A percentile compares a stretch with the other conserved stretches of the same genome.
Evolutionary conservation across 257 asterid genomes (phyloP).

Genomic region (Craterostigma plantagineum): DNA sequence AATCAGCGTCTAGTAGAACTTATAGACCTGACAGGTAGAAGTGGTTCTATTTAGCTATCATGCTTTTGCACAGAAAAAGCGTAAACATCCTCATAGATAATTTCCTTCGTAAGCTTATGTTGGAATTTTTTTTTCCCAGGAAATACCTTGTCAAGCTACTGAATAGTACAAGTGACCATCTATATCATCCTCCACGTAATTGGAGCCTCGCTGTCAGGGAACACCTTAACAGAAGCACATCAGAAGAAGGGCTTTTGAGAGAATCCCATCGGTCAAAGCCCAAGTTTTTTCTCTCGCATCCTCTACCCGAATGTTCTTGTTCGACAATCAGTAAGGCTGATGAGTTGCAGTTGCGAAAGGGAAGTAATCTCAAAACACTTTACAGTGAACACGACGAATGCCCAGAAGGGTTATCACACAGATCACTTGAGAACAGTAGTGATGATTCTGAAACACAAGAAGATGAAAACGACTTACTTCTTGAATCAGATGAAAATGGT

Average conservation of each 20-base stretch:
- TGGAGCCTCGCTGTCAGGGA: constrained; percentile 68
- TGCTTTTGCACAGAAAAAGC: too few relatives aligned
- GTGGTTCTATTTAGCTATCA: neutral
- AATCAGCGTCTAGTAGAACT: constrained; percentile 67
- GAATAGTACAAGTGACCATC: constrained; percentile 50
- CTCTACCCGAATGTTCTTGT: constrained; percentile 81
- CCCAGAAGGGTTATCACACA: constrained; percentile 33
- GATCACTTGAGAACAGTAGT: constrained; percentile 15
- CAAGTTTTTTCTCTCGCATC: constrained; percentile 67
- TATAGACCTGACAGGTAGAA: constrained; percentile 83
- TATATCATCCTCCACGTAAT: constrained; percentile 68
- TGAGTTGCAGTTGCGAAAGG: constrained; percentile 7
- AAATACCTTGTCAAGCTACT: constrained; percentile 47
- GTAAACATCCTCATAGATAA: neutral
- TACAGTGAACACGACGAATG: constrained; percentile 45
- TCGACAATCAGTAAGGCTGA: constrained; percentile 31
- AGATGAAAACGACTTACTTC: constrained; percentile 38
- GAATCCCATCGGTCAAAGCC: constrained; percentile 27
- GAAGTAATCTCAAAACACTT: constrained; percentile 18
- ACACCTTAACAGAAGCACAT: constrained; percentile 71
- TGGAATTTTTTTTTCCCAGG: constrained; percentile 21
- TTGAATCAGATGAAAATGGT: constrained; percentile 33
- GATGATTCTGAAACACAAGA: constrained; percentile 53
- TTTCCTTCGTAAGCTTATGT: too few relatives aligned
- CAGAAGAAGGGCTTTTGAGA: constrained; percentile 50